Evolutionary conservation across 1,139 yeast species (phyloP).

Genomic region (Hansenula anomala): DNA sequence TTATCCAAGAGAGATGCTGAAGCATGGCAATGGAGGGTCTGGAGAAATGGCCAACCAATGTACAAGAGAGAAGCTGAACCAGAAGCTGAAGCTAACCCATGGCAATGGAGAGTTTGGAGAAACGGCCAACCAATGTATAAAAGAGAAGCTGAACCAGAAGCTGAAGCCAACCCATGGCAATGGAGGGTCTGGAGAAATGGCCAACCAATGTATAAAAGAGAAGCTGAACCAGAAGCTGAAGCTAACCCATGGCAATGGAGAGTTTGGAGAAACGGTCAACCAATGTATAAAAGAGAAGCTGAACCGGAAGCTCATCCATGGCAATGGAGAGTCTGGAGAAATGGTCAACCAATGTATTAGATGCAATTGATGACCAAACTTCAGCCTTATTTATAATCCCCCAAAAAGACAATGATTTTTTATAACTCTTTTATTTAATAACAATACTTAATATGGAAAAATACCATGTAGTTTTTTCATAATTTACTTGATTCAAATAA

Average conservation of each 20-base stretch:
- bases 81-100: not conserved
- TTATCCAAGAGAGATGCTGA: conserved; percentile 1
- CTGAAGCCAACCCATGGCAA: conserved; percentile 1
- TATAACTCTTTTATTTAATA: too few species aligned
- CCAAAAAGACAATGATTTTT: too few species aligned
- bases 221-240: not conserved
- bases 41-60: not conserved
- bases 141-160: not conserved
- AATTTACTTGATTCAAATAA: not conserved
- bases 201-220: not conserved
- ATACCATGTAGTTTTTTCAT: too few species aligned
- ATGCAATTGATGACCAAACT: too few species aligned
- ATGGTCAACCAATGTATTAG: too few species aligned
- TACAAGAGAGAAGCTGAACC: not conserved
- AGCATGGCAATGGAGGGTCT: not conserved
- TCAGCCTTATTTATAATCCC: too few species aligned
- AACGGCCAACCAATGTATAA: not conserved
- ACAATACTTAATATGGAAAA: too few species aligned
- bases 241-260: not conserved
- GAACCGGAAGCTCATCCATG: too few species aligned
- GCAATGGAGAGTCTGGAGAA: too few species aligned
- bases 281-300: too few species aligned
- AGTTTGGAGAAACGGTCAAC: not conserved
- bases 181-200: not conserved
- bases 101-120: not conserved